These are phyloP conservation scores for Acanthamoeba triangularis DNA, from an alignment of 208 protist genomes.

Conservation along the genomic window DNA sequence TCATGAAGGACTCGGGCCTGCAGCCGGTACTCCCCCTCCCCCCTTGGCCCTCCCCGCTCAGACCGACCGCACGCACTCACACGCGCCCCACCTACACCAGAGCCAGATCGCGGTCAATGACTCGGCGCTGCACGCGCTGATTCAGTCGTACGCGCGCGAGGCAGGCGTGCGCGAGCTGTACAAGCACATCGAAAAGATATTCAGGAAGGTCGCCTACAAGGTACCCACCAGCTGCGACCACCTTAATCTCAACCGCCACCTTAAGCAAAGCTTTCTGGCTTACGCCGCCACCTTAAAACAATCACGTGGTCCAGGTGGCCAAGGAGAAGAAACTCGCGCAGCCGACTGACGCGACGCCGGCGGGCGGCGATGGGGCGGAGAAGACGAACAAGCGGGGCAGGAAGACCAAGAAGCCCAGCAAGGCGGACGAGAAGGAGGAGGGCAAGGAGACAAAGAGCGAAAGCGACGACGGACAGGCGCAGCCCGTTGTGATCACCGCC, in stretches of 20 bases:
- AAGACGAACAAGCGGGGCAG: not conserved
- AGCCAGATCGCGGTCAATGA: constrained; percentile 16
- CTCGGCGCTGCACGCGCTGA: constrained; percentile 11
- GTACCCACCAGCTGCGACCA: not conserved
- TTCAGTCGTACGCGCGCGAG: constrained; percentile 61
- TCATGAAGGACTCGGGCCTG: constrained; percentile 40
- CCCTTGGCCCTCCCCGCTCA: not conserved
- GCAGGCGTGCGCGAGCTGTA: constrained; percentile 45
- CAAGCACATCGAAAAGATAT: constrained; percentile 41
- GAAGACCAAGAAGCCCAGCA: not conserved
- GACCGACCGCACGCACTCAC: too few relatives aligned
- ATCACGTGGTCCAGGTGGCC: not conserved
- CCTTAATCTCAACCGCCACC: not conserved
- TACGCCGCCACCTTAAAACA: too few relatives aligned
- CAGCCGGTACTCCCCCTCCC: not conserved
- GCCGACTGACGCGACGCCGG: not conserved
- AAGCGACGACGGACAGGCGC: not conserved
- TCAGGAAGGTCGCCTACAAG: constrained; percentile 32
- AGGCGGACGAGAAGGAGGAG: not conserved
- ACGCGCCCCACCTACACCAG: not conserved
- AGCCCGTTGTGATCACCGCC: constrained; percentile 5
- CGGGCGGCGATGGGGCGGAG: not conserved
- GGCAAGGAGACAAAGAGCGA: not conserved
- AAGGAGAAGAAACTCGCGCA: not conserved
- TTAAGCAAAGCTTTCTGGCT: too few relatives aligned